Percentiles rank a stretch among this genome's conserved stretches.
Evolutionary conservation across 2,329 filamentous ascomycete species (phyloP).

Genomic region (Diaporthe ampelina): DNA sequence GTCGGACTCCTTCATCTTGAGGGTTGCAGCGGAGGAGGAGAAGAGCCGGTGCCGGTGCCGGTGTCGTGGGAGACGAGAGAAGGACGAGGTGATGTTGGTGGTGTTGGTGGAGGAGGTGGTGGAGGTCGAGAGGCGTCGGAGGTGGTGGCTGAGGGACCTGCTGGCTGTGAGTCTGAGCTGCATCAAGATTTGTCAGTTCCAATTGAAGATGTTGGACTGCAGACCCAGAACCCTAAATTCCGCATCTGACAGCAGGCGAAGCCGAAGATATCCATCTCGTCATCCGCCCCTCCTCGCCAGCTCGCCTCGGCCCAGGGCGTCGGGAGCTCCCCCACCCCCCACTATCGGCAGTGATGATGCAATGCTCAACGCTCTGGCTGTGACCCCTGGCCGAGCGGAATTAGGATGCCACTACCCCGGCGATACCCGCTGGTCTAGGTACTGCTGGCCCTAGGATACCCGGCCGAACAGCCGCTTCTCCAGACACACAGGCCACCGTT

Average conservation of each 20-base stretch:
- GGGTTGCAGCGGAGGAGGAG: slow-evolving; percentile 43
- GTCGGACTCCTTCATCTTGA: slow-evolving; percentile 50
- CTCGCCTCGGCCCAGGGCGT: background rate
- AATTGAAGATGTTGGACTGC: background rate
- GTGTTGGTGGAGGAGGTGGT: background rate
- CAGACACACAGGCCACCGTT: background rate
- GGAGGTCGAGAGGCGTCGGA: slow-evolving; percentile 15
- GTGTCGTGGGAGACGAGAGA: background rate
- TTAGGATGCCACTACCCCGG: background rate
- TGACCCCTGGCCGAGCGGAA: background rate
- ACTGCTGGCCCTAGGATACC: slow-evolving; percentile 3
- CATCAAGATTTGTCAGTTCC: slow-evolving; percentile 9
- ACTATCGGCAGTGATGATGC: slow-evolving; percentile 28
- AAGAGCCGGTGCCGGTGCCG: background rate
- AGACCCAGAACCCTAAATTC: background rate
- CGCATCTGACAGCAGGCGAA: background rate
- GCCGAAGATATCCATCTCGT: slow-evolving; percentile 30
- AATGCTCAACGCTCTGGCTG: slow-evolving; percentile 1
- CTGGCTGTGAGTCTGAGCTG: background rate
- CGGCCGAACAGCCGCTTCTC: background rate
- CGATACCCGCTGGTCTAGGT: slow-evolving; percentile 5
- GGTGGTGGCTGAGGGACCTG: background rate
- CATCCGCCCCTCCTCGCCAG: background rate
- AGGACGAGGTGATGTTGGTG: background rate
- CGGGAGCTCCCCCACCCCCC: slow-evolving; percentile 15